Base-by-base conservation (phyloP, 2,329 filamentous ascomycete genomes). In the Escovopsis sp. region DNA sequence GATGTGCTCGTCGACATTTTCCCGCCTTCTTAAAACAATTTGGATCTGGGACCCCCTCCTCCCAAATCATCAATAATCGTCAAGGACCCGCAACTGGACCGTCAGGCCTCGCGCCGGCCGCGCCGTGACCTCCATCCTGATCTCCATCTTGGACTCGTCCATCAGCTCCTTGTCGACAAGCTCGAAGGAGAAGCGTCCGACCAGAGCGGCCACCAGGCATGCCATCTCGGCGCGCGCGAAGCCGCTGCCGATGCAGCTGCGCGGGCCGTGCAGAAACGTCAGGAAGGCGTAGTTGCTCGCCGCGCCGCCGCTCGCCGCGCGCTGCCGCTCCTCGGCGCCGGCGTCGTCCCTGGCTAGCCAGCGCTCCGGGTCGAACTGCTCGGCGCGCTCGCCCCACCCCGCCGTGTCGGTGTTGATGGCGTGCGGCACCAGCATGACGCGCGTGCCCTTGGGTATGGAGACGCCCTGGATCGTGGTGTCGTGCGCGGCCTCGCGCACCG, bases 141-240 rank as follows among this genome's bases (percentile, higher is more conserved):
- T 76, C 38, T 73, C 60, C 38, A 89, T 57, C 50, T 82, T 76
- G 38, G 66, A 67, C 62, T 85, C 75, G 53, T 83, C 79, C 56
- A 77, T 62, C 56, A 80, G 72, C 46, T 77, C 72, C 53, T 73
- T 63, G 50, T 78, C 63, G 47, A 59, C 58, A 42, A 80, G 55
- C 50, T 64, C 64, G 56, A 80, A 77, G 55, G 78, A 72, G 59
- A 93, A 94, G 33, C 75, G 70, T 1, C 86, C 86, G 4, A 89
- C 72, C 70, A 83, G 77, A 8, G 75, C 72, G 19, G 86, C 87
- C 38, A 95, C 57, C 48, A 95, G 63, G 55, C 82, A 89, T 8
- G 85, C 85, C 60, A 94, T 84, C 66, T 95, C 89, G 1, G 81
- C 77, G 56, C 77, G 81, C 0, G 88, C 83, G 62, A 94, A 94